These are phyloP conservation scores for Leptoxyphium fumago DNA, from an alignment of 2,329 filamentous ascomycete genomes.

Conservation along the genomic window DNA sequence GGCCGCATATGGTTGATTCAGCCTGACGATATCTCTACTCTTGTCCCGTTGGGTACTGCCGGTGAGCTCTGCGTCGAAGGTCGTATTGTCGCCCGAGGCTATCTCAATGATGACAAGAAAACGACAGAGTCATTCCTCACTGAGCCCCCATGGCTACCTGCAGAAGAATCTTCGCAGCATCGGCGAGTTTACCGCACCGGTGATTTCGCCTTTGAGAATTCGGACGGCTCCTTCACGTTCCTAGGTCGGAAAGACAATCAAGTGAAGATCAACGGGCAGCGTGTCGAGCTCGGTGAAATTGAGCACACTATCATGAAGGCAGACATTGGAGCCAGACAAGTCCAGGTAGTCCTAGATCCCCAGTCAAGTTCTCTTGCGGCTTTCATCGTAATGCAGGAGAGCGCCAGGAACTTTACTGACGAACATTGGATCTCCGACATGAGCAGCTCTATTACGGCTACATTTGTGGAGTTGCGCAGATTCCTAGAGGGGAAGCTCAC, in stretches of 20 bases:
- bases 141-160: slow-evolving; percentile 13
- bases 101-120: slow-evolving; percentile 21
- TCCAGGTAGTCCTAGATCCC: neutral
- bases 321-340: neutral
- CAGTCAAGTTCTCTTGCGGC: neutral
- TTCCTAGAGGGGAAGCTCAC: neutral
- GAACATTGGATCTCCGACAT: neutral
- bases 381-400: neutral
- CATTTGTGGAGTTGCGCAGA: neutral
- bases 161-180: no score
- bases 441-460: neutral
- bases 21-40: slow-evolving; percentile 15
- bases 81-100: slow-evolving; percentile 30
- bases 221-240: slow-evolving; percentile 39
- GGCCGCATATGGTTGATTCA: slow-evolving; percentile 18
- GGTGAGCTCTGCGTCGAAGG: slow-evolving; percentile 35
- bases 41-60: slow-evolving; percentile 30
- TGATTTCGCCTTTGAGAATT: slow-evolving; percentile 41
- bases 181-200: slow-evolving; percentile 43
- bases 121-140: slow-evolving; percentile 20
- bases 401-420: no score
- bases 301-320: slow-evolving; percentile 16
- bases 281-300: slow-evolving; percentile 45
- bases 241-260: slow-evolving; percentile 50
- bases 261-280: slow-evolving; percentile 51